Conservation (phyloP, 495 filamentous ascomycete genomes). For the Aspergillus ostianus region DNA sequence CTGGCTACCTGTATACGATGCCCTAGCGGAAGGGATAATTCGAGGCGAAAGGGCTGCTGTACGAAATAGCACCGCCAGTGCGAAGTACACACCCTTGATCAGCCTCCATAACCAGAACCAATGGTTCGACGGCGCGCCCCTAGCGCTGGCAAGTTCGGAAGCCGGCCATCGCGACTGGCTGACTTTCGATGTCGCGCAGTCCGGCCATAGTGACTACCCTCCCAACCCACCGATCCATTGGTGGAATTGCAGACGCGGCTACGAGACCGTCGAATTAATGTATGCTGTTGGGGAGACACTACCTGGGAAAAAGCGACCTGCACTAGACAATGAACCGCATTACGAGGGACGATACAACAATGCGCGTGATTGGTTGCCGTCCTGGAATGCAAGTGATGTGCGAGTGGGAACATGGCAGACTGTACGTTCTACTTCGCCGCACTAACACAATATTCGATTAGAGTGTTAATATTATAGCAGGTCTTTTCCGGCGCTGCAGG, state of each 20-base stretch:
- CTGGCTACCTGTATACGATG: slow-evolving; percentile 9
- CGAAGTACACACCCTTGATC: slow-evolving; percentile 3
- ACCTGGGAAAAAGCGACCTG: slow-evolving; percentile 1
- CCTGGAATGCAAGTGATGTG: slow-evolving; percentile 13
- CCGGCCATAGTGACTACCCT: slow-evolving; percentile 8
- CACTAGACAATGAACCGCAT: slow-evolving; percentile 10
- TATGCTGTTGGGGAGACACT: slow-evolving; percentile 2
- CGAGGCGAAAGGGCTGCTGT: not conserved
- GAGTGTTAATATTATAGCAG: not conserved
- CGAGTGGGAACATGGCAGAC: slow-evolving; percentile 9
- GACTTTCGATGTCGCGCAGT: slow-evolving; percentile 9
- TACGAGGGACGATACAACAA: slow-evolving; percentile 14
- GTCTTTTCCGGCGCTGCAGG: slow-evolving; percentile 14
- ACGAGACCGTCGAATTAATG: slow-evolving; percentile 12
- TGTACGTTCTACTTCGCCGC: not conserved
- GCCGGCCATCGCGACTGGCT: slow-evolving; percentile 9
- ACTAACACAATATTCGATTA: not conserved
- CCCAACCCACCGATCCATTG: slow-evolving; percentile 11
- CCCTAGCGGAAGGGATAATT: slow-evolving; percentile 3
- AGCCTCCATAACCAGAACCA: slow-evolving; percentile 11
- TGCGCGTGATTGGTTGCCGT: not conserved
- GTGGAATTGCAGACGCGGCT: slow-evolving; percentile 13
- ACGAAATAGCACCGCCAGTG: too few species aligned
- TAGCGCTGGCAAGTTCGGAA: slow-evolving; percentile 3
- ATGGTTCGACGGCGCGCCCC: slow-evolving; percentile 8